These are phyloP conservation scores for Solanum appendiculatum DNA, from an alignment of 257 asterid genomes.

Conservation along the genomic window DNA sequence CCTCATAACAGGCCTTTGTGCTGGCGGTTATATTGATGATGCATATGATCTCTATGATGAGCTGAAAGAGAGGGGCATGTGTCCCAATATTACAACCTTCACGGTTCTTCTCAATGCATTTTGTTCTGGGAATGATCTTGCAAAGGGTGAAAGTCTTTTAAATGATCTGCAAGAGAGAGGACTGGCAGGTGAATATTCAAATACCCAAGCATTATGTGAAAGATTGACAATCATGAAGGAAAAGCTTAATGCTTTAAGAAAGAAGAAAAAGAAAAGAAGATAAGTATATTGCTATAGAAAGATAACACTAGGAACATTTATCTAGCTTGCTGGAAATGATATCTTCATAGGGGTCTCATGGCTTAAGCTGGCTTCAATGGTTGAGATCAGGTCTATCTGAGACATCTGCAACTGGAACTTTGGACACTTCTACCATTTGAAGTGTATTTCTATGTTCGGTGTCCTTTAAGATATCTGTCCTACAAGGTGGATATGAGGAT, in stretches of 20 bases:
- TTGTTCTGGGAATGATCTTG: conserved; percentile 29
- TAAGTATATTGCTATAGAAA: conserved; percentile 1
- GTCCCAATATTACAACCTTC: conserved; percentile 64
- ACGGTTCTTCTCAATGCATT: conserved; percentile 33
- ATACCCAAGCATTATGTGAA: conserved; percentile 20
- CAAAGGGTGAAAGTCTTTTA: conserved; percentile 42
- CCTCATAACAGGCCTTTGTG: conserved; percentile 56
- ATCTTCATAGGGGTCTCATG: not conserved
- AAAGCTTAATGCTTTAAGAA: conserved; percentile 34
- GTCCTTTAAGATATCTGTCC: not conserved
- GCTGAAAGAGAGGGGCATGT: conserved; percentile 52
- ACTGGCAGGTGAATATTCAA: conserved; percentile 22
- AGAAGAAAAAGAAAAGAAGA: conserved; percentile 17
- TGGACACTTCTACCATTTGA: not conserved
- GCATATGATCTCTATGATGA: conserved; percentile 65
- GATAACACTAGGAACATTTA: not conserved
- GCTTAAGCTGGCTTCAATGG: not conserved
- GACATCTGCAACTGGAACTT: not conserved
- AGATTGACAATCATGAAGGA: conserved; percentile 34
- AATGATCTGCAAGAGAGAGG: conserved; percentile 61
- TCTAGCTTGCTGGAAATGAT: not conserved
- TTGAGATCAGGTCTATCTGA: not conserved
- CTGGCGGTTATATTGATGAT: conserved; percentile 19
- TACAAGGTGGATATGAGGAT: not conserved
- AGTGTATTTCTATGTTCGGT: not conserved